Evolutionary conservation across 169 alveolate species (phyloP).

Genomic region (Besnoitia besnoiti): DNA sequence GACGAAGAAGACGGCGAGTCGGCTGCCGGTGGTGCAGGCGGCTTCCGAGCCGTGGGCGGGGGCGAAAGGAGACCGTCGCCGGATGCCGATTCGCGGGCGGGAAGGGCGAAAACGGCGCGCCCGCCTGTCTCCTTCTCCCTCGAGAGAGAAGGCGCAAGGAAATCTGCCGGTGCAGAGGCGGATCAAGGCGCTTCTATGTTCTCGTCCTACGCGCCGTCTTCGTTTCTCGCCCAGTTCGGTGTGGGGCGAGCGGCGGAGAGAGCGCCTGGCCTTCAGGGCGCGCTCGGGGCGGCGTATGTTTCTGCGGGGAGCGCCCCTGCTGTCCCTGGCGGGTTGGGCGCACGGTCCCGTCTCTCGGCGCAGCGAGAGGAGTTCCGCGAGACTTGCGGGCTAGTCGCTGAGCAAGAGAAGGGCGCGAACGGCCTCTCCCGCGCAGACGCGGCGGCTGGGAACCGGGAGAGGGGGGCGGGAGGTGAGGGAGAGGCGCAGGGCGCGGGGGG

Average conservation of each 20-base stretch:
- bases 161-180: no score
- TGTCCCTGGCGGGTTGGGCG: background rate
- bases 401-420: background rate
- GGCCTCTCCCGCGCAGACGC: background rate
- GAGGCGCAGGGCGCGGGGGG: background rate
- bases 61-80: no score
- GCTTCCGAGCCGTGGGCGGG: background rate
- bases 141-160: no score
- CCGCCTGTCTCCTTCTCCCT: no score
- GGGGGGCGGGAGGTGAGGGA: background rate
- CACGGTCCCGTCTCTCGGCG: background rate
- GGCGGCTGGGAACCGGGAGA: background rate
- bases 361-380: background rate
- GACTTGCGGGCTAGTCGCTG: background rate
- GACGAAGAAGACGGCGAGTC: conserved; percentile 1
- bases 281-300: background rate
- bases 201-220: background rate
- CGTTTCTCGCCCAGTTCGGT: conserved; percentile 26
- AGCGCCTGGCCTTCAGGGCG: background rate
- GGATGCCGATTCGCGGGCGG: no score
- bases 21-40: background rate
- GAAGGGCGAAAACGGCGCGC: no score
- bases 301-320: background rate
- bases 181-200: no score
- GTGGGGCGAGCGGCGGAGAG: background rate